Evolutionary conservation across 495 filamentous ascomycete species (phyloP).

Genomic region (Talaromyces wortmannii): DNA sequence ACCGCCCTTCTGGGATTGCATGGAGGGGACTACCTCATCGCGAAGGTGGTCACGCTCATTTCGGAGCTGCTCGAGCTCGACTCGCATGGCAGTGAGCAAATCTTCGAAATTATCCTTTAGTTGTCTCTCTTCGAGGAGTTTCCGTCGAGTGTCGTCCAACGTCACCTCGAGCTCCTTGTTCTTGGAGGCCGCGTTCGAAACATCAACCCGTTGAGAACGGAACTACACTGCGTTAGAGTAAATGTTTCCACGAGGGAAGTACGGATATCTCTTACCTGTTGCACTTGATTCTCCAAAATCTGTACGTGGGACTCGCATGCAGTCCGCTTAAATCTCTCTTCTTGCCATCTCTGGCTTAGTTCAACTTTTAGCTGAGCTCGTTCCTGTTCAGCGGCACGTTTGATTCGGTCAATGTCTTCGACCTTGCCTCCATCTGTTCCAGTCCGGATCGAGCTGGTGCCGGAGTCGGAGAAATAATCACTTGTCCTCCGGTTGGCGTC

Average conservation of each 20-base stretch:
- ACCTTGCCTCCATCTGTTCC: constrained; percentile 59
- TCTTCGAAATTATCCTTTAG: constrained; percentile 93
- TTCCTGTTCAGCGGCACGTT: constrained; percentile 83
- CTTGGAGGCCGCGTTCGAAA: constrained; percentile 34
- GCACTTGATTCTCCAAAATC: constrained; percentile 68
- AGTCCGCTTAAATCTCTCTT: constrained; percentile 69
- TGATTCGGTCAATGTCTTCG: constrained; percentile 79
- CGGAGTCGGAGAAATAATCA: constrained; percentile 97
- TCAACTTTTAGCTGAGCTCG: constrained; percentile 82
- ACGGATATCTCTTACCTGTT: constrained; percentile 33
- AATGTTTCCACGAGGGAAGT: not conserved
- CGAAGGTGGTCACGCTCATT: constrained; percentile 89
- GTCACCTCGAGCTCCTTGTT: constrained; percentile 67
- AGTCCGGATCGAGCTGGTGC: constrained; percentile 69
- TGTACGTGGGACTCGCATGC: constrained; percentile 76
- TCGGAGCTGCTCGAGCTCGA: constrained; percentile 71
- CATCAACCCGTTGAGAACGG: constrained; percentile 35
- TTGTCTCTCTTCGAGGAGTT: constrained; percentile 76
- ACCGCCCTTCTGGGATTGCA: constrained; percentile 63
- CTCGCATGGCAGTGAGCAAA: constrained; percentile 72
- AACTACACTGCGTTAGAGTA: constrained; percentile 21
- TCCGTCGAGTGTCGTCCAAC: constrained; percentile 74
- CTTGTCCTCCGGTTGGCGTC: constrained; percentile 68
- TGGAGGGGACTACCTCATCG: constrained; percentile 74
- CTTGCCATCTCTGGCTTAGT: constrained; percentile 72